A percentile compares a stretch with the other conserved stretches of the same genome.
These are phyloP conservation scores for Entomortierella beljakovae DNA, from an alignment of 192 early-diverging fungal genomes.

Conservation along the genomic window DNA sequence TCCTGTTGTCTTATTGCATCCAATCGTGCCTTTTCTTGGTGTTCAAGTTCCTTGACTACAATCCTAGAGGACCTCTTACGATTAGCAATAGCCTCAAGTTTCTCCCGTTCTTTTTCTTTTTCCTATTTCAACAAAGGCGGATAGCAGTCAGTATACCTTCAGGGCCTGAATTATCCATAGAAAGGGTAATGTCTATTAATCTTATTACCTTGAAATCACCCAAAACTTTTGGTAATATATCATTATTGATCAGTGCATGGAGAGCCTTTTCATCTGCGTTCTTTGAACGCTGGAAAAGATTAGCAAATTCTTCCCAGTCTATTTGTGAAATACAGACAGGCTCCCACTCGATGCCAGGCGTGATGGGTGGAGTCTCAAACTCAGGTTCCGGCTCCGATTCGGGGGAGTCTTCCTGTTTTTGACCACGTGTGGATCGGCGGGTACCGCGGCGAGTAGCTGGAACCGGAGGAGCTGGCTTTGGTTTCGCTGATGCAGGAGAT, in stretches of 20 bases:
- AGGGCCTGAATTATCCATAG: neutral
- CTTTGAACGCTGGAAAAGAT: conserved; percentile 64
- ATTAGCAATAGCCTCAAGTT: conserved; percentile 65
- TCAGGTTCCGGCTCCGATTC: conserved; percentile 31
- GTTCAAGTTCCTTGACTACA: conserved; percentile 67
- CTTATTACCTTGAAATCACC: conserved; percentile 54
- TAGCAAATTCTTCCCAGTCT: conserved; percentile 76
- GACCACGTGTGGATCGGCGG: conserved; percentile 33
- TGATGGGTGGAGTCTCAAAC: conserved; percentile 49
- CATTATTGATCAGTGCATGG: conserved; percentile 62
- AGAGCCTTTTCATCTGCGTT: conserved; percentile 68
- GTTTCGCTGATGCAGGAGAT: conserved; percentile 19
- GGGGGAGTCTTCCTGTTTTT: conserved; percentile 17
- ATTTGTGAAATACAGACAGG: conserved; percentile 64
- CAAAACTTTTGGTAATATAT: conserved; percentile 70
- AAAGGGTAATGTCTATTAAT: neutral
- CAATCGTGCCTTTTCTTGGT: conserved; percentile 59
- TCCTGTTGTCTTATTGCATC: conserved; percentile 34
- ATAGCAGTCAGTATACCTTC: neutral
- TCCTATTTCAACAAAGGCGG: conserved; percentile 30
- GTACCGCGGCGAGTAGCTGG: conserved; percentile 27
- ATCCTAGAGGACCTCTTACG: conserved; percentile 75
- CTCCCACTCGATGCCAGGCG: conserved; percentile 62
- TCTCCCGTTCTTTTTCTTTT: conserved; percentile 65
- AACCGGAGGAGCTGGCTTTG: neutral